Percentiles rank a stretch among this genome's conserved stretches.
phyloP scores from a whole-genome alignment of 2,329 filamentous ascomycete genomes.

The Elsinoe necatrix region DNA sequence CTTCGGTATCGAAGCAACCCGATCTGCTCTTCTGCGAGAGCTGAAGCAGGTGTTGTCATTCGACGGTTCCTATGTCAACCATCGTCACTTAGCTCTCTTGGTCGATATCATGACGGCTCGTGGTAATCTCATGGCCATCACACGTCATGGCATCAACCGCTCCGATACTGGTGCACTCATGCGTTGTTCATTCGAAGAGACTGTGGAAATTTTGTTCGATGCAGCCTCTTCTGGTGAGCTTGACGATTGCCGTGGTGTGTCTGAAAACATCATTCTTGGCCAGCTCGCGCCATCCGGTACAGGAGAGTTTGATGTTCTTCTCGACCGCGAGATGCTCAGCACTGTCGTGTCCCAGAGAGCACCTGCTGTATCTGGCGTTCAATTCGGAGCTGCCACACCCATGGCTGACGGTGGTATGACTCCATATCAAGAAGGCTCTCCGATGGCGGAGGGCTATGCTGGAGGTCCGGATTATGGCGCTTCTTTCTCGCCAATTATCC shows the following conservation, averaged over 20 bases:
- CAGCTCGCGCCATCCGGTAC: constrained; percentile 97
- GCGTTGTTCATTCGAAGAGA: constrained; percentile 99
- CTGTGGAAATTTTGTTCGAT: constrained; percentile 94
- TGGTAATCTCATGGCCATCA: constrained; percentile 89
- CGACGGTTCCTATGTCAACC: constrained; percentile 98
- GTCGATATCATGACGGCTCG: constrained; percentile 98
- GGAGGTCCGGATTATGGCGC: constrained; percentile 57
- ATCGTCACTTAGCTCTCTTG: constrained; percentile 88
- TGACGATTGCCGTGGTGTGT: constrained; percentile 95
- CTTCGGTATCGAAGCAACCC: constrained; percentile 91
- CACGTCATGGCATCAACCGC: constrained; percentile 95
- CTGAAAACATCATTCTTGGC: constrained; percentile 96
- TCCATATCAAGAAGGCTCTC: constrained; percentile 72
- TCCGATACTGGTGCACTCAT: constrained; percentile 96
- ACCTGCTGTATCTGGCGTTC: constrained; percentile 54
- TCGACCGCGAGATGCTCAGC: constrained; percentile 92
- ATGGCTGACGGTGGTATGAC: constrained; percentile 69
- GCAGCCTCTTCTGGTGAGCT: constrained; percentile 90
- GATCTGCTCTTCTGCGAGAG: constrained; percentile 77
- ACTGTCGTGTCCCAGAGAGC: constrained; percentile 71
- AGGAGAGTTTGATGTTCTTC: constrained; percentile 84
- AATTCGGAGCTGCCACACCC: constrained; percentile 63
- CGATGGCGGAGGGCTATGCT: constrained; percentile 52
- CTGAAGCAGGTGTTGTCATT: constrained; percentile 90
- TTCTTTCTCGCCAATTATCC: constrained; percentile 67